These are phyloP conservation scores for Saprolegnia parasitica DNA, from an alignment of 352 stramenopile genomes.

Conservation along the genomic window DNA sequence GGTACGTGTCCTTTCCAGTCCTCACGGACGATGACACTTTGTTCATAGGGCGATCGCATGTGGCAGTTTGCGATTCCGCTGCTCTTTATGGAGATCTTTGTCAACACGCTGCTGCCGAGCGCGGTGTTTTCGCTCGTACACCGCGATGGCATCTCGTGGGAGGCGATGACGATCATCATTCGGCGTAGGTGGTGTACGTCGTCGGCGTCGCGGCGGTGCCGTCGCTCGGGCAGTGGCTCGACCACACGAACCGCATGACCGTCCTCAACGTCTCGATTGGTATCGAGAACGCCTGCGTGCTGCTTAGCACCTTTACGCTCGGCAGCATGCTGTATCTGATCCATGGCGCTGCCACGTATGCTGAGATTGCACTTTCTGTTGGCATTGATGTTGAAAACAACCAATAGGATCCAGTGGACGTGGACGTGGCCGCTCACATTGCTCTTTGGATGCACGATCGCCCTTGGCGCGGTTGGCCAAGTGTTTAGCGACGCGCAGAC, in stretches of 20 bases:
- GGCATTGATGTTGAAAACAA: slow-evolving; percentile 36
- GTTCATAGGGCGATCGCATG: slow-evolving; percentile 60
- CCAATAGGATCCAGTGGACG: slow-evolving; percentile 37
- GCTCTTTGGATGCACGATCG: slow-evolving; percentile 47
- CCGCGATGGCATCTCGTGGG: too few relatives aligned
- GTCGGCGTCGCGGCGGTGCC: slow-evolving; percentile 68
- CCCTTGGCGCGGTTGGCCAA: slow-evolving; percentile 66
- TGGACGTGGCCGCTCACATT: slow-evolving; percentile 47
- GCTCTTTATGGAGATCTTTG: slow-evolving; percentile 83
- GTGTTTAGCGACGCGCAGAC: slow-evolving; percentile 74
- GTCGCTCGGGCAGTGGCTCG: slow-evolving; percentile 53
- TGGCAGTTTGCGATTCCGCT: slow-evolving; percentile 78
- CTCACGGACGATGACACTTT: neutral
- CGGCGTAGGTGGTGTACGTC: slow-evolving; percentile 48
- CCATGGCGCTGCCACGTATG: slow-evolving; percentile 39
- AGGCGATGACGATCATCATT: too few relatives aligned
- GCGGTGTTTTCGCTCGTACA: slow-evolving; percentile 57
- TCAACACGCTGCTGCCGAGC: slow-evolving; percentile 72
- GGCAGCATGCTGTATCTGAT: slow-evolving; percentile 47
- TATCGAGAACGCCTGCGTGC: slow-evolving; percentile 74
- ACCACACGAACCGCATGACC: slow-evolving; percentile 59
- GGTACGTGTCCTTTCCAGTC: slow-evolving; percentile 35
- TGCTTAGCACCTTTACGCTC: slow-evolving; percentile 59
- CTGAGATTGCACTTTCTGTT: slow-evolving; percentile 28
- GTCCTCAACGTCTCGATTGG: slow-evolving; percentile 67